phyloP scores from a whole-genome alignment of 306 rosid genomes.

The Nissolia schottii region DNA sequence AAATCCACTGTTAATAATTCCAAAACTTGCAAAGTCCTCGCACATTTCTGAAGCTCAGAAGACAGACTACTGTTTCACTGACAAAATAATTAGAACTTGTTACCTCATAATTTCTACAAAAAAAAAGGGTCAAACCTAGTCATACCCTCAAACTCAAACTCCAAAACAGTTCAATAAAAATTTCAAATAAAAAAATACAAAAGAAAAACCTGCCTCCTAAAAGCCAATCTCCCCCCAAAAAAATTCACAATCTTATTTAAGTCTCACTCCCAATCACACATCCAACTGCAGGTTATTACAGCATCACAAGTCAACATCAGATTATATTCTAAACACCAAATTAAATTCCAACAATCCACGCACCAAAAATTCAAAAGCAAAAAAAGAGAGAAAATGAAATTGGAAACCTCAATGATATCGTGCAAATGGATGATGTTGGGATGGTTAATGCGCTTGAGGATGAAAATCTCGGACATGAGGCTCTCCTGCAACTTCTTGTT shows the following conservation, averaged over 20 bases:
- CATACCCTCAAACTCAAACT: neutral
- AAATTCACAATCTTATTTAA: neutral
- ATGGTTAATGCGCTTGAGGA: conserved; percentile 76
- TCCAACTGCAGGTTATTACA: neutral
- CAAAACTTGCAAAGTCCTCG: neutral
- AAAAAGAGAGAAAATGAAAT: neutral
- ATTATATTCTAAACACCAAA: neutral
- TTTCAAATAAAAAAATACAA: neutral
- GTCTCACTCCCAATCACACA: neutral
- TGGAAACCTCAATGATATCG: conserved; percentile 77
- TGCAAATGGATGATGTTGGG: conserved; percentile 86
- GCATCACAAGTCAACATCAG: neutral
- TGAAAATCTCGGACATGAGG: conserved; percentile 85
- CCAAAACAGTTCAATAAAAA: neutral
- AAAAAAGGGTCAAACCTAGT: neutral
- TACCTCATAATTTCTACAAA: neutral
- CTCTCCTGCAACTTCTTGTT: conserved; percentile 89
- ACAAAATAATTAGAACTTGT: neutral
- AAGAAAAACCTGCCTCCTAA: neutral
- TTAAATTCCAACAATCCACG: neutral
- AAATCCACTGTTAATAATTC: neutral
- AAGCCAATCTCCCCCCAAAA: neutral
- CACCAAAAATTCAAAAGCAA: neutral
- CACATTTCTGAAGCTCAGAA: conserved; percentile 3
- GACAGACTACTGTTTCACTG: neutral